Conservation (phyloP, 345 rosid genomes). For the Chamaenerion angustifolium region DNA sequence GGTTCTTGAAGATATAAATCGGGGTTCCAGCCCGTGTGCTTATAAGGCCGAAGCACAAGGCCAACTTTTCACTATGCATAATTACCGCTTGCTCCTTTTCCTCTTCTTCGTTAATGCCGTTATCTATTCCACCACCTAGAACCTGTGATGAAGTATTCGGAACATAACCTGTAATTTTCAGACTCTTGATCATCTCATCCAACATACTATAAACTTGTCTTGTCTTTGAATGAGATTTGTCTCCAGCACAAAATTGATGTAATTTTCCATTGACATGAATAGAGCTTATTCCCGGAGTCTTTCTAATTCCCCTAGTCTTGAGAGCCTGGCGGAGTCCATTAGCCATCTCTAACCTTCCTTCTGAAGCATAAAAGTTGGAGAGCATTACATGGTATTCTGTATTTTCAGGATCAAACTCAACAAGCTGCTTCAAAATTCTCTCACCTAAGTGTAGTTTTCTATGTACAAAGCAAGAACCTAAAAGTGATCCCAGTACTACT, state of each 20-base stretch:
- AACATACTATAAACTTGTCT: slow-evolving; percentile 39
- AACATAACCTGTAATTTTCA: slow-evolving; percentile 46
- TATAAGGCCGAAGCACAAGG: slow-evolving; percentile 60
- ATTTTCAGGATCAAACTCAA: slow-evolving; percentile 39
- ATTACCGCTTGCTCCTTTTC: slow-evolving; percentile 66
- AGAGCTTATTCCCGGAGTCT: slow-evolving; percentile 69
- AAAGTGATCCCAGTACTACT: slow-evolving; percentile 66
- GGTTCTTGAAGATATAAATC: slow-evolving; percentile 54
- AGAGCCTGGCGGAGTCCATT: slow-evolving; percentile 31
- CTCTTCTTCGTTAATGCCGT: slow-evolving; percentile 30
- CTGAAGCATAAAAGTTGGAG: slow-evolving; percentile 48
- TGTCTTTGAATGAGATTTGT: slow-evolving; percentile 40
- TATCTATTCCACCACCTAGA: slow-evolving; percentile 15
- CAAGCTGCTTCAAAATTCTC: slow-evolving; percentile 27
- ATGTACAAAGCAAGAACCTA: slow-evolving; percentile 61
- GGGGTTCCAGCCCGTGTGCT: slow-evolving; percentile 40
- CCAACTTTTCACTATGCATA: slow-evolving; percentile 70
- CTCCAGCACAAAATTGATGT: slow-evolving; percentile 65
- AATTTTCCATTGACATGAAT: slow-evolving; percentile 36
- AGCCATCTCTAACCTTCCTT: slow-evolving; percentile 39
- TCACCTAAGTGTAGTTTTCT: slow-evolving; percentile 49
- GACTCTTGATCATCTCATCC: slow-evolving; percentile 44
- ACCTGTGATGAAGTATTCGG: slow-evolving; percentile 31
- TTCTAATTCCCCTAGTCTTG: slow-evolving; percentile 34
- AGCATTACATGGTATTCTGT: slow-evolving; percentile 55